A percentile compares a stretch with the other conserved stretches of the same genome.
phyloP scores from a whole-genome alignment of 108 stramenopile species.

The Cyclotella kingstonii region DNA sequence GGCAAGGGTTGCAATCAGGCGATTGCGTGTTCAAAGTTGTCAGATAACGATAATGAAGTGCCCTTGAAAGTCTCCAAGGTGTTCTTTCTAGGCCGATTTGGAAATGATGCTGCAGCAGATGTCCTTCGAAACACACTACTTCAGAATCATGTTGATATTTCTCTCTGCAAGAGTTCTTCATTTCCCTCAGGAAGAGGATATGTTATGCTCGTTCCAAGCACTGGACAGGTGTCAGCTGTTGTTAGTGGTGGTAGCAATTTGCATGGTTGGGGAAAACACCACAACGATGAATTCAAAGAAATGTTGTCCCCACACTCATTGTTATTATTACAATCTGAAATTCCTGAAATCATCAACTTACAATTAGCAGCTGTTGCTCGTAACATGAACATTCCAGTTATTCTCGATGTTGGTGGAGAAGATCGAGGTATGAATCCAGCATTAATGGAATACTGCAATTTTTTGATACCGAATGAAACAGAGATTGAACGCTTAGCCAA shows the following conservation, averaged over 20 bases:
- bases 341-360: constrained; percentile 73
- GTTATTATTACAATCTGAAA: constrained; percentile 68
- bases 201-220: constrained; percentile 53
- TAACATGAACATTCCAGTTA: constrained; percentile 36
- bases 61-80: too few species aligned
- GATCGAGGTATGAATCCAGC: constrained; percentile 56
- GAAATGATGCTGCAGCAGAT: constrained; percentile 55
- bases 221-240: constrained; percentile 75
- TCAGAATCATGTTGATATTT: constrained; percentile 46
- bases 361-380: constrained; percentile 50
- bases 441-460: constrained; percentile 61
- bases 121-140: constrained; percentile 44
- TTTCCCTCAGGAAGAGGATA: constrained; percentile 74
- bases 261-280: constrained; percentile 49
- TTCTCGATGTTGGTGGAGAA: constrained; percentile 81
- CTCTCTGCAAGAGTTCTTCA: constrained; percentile 30
- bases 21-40: constrained; percentile 61
- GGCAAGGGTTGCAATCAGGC: constrained; percentile 87
- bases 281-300: neutral
- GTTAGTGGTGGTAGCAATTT: constrained; percentile 75
- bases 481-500: constrained; percentile 66
- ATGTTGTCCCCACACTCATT: constrained; percentile 28
- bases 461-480: constrained; percentile 74
- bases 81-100: constrained; percentile 70
- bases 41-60: neutral